A percentile compares a stretch with the other conserved stretches of the same genome.
Conservation (phyloP, 768 basidiomycete genomes). For the Tylopilus rubrobrunneus region DNA sequence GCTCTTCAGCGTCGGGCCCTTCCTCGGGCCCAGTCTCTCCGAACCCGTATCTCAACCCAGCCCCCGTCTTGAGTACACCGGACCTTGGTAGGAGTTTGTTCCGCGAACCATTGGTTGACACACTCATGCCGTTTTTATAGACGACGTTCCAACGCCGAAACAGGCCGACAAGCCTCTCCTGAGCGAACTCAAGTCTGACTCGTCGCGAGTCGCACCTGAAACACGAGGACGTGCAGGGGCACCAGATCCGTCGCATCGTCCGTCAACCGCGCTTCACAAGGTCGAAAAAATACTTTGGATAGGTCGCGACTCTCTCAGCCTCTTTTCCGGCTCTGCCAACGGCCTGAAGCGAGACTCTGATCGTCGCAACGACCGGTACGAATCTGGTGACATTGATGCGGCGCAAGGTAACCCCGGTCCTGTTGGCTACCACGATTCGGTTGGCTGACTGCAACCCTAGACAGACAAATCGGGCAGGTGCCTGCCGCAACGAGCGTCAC, state of each 20-base stretch:
- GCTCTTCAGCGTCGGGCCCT: constrained; percentile 3
- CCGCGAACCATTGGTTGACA: background rate
- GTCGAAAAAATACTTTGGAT: constrained; percentile 33
- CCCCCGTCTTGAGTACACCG: constrained; percentile 23
- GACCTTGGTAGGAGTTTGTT: constrained; percentile 15
- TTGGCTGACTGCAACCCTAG: constrained; percentile 12
- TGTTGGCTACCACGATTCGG: background rate
- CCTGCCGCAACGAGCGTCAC: constrained; percentile 5
- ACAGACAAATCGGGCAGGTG: constrained; percentile 13
- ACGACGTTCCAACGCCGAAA: constrained; percentile 14
- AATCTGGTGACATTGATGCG: constrained; percentile 15
- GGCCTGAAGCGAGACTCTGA: constrained; percentile 10
- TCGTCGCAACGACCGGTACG: constrained; percentile 17
- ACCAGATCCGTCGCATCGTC: constrained; percentile 16
- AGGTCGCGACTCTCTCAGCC: constrained; percentile 27
- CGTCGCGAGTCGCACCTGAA: constrained; percentile 8
- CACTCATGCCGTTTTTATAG: constrained; percentile 7
- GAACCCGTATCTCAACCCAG: constrained; percentile 37
- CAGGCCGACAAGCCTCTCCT: background rate
- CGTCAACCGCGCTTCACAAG: constrained; percentile 27
- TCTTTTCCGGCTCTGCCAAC: constrained; percentile 21
- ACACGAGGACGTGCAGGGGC: background rate
- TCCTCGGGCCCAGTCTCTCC: constrained; percentile 22
- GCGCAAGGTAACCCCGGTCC: constrained; percentile 22
- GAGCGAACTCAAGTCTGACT: background rate